phyloP scores from a whole-genome alignment of 2,329 filamentous ascomycete genomes.

The Alternaria tenuissima region DNA sequence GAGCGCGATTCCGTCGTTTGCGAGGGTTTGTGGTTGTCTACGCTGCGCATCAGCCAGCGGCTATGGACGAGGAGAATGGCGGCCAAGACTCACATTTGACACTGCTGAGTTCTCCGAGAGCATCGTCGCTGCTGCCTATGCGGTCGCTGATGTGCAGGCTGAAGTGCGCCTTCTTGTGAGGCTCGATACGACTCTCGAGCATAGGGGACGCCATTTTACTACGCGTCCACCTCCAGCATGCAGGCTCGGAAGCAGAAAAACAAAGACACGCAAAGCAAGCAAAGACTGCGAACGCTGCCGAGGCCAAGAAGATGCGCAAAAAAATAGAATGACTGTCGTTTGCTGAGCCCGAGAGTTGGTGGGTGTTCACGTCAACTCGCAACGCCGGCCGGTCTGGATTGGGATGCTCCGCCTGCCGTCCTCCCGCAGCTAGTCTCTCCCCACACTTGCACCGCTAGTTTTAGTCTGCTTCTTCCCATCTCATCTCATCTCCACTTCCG shows the following conservation, averaged over 20 bases:
- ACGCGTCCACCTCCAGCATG: background rate
- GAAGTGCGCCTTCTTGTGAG: constrained; percentile 51
- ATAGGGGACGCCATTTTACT: constrained; percentile 48
- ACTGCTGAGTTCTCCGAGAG: constrained; percentile 34
- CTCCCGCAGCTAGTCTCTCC: constrained; percentile 14
- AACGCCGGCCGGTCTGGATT: constrained; percentile 12
- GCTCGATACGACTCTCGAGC: constrained; percentile 48
- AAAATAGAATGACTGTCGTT: constrained; percentile 4
- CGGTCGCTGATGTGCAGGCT: constrained; percentile 48
- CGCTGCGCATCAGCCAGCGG: constrained; percentile 19
- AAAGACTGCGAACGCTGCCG: background rate
- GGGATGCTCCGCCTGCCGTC: constrained; percentile 14
- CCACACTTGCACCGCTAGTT: constrained; percentile 5
- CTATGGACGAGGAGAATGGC: background rate
- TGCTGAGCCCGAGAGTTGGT: constrained; percentile 5
- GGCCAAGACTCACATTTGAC: constrained; percentile 43
- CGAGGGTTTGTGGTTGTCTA: constrained; percentile 58
- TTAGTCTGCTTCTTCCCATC: background rate
- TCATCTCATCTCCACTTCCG: background rate
- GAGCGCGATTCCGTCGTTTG: constrained; percentile 41
- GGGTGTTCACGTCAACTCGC: constrained; percentile 1
- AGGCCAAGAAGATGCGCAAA: background rate
- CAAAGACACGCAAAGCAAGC: background rate
- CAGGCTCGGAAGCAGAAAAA: background rate
- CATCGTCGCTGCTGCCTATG: constrained; percentile 34